Conservation (phyloP, 176 grass and related monocot genomes). For the Cymbopogon citratus region DNA sequence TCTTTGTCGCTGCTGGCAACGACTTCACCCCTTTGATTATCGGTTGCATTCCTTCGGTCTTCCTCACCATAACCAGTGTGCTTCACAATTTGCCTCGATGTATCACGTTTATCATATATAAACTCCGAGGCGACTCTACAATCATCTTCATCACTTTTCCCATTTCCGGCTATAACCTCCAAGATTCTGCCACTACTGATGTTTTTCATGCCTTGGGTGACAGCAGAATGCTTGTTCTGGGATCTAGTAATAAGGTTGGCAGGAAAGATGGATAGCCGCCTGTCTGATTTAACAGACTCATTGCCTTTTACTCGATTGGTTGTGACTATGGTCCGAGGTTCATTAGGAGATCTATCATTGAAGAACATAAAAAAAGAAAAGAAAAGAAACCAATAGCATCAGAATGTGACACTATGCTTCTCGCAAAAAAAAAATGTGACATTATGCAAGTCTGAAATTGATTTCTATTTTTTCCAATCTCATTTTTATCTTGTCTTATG, state of each 20-base stretch:
- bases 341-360: background rate
- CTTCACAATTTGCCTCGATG: background rate
- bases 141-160: background rate
- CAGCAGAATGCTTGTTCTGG: background rate
- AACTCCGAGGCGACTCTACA: background rate
- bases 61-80: background rate
- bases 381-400: too few species aligned
- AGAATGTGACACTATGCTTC: too few species aligned
- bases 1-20: background rate
- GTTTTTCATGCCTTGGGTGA: background rate
- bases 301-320: background rate
- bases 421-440: too few species aligned
- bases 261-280: background rate
- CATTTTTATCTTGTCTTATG: background rate
- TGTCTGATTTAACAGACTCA: background rate
- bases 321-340: background rate
- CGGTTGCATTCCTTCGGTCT: background rate
- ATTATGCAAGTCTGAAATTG: conserved; percentile 1
- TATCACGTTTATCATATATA: background rate
- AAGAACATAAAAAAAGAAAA: too few species aligned
- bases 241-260: background rate
- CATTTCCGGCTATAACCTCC: background rate
- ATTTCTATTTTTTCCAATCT: background rate
- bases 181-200: background rate
- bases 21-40: background rate